Evolutionary conservation across 2,329 filamentous ascomycete species (phyloP).

Genomic region (Ophiostoma pallidulum): DNA sequence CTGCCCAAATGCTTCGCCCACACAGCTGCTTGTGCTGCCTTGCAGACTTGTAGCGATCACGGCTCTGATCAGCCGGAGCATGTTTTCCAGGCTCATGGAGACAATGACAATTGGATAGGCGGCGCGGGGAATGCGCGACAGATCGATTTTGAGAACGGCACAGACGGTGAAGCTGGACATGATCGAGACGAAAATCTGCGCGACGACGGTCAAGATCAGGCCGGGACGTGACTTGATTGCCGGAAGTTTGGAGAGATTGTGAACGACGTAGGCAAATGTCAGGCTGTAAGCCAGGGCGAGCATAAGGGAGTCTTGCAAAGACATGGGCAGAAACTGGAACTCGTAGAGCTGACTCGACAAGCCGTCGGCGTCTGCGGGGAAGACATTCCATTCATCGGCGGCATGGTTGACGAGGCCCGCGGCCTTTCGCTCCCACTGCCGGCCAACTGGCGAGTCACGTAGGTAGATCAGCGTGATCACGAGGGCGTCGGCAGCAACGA

Average conservation of each 20-base stretch:
- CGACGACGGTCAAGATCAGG: slow-evolving; percentile 59
- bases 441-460: slow-evolving; percentile 52
- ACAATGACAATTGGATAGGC: slow-evolving; percentile 70
- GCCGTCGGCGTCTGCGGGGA: slow-evolving; percentile 48
- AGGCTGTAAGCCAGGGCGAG: slow-evolving; percentile 57
- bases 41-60: slow-evolving; percentile 63
- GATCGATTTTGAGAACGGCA: slow-evolving; percentile 63
- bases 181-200: slow-evolving; percentile 62
- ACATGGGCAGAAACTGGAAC: slow-evolving; percentile 69
- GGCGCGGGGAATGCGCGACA: slow-evolving; percentile 64
- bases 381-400: slow-evolving; percentile 52
- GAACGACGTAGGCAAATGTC: slow-evolving; percentile 54
- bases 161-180: slow-evolving; percentile 74
- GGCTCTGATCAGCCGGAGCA: slow-evolving; percentile 68
- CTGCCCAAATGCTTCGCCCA: slow-evolving; percentile 64
- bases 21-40: slow-evolving; percentile 56
- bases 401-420: slow-evolving; percentile 40
- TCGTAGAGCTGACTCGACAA: slow-evolving; percentile 58
- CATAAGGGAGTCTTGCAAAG: slow-evolving; percentile 52
- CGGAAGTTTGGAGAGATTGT: slow-evolving; percentile 57
- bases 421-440: slow-evolving; percentile 55
- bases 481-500: slow-evolving; percentile 65
- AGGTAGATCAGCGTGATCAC: slow-evolving; percentile 69
- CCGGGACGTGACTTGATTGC: slow-evolving; percentile 69
- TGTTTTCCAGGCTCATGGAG: slow-evolving; percentile 68